Conservation (phyloP, 768 basidiomycete genomes). For the Termitomyces sp. region DNA sequence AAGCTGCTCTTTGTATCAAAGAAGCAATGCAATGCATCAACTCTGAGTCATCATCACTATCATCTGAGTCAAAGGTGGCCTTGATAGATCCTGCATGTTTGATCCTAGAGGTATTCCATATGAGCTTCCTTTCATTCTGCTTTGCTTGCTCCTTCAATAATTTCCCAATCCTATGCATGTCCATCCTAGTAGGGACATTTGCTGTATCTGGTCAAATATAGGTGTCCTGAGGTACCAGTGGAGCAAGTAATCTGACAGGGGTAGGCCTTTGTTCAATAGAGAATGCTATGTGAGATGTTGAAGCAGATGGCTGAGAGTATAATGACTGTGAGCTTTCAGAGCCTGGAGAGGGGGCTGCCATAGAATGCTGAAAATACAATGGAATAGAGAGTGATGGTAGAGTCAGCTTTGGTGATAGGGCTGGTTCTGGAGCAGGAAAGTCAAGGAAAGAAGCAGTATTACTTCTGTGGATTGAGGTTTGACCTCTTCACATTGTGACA, state of each 20-base stretch:
- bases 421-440: not conserved
- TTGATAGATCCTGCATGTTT: conserved; percentile 17
- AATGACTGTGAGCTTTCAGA: conserved; percentile 9
- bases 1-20: too few relatives aligned
- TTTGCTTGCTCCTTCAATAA: conserved; percentile 16
- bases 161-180: conserved; percentile 9
- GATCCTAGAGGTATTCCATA: conserved; percentile 11
- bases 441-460: not conserved
- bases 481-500: not conserved
- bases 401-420: not conserved
- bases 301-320: conserved; percentile 16
- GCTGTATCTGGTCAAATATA: not conserved
- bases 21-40: not conserved
- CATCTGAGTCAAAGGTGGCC: not conserved
- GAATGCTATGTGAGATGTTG: not conserved
- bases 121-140: conserved; percentile 7
- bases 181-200: not conserved
- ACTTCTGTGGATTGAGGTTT: not conserved
- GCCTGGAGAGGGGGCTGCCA: not conserved
- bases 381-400: conserved; percentile 5
- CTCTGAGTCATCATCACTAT: conserved; percentile 1
- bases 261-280: not conserved
- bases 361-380: not conserved
- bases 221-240: conserved; percentile 3
- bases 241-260: not conserved